Conservation (phyloP, 441 rosid genomes). For the Manihot esculenta region DNA sequence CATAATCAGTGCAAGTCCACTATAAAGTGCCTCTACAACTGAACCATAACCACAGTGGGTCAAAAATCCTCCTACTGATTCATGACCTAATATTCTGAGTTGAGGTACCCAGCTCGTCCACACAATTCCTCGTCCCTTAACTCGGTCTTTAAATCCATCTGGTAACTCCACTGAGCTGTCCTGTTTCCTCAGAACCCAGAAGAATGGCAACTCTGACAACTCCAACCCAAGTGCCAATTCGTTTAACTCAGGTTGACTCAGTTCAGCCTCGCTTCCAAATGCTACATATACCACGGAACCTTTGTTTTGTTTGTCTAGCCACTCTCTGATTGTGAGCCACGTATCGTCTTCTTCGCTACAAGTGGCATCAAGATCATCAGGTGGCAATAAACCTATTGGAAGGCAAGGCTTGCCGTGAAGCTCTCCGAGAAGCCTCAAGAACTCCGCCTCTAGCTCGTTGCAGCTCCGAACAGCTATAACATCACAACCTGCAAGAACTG, state of each 20-base stretch:
- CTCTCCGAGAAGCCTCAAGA: neutral
- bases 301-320: constrained; percentile 8
- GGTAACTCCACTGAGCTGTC: neutral
- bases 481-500: neutral
- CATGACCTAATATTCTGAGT: constrained; percentile 1
- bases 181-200: constrained; percentile 4
- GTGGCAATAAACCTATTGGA: constrained; percentile 4
- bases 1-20: constrained; percentile 13
- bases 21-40: constrained; percentile 24
- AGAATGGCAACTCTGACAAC: neutral
- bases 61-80: neutral
- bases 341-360: neutral
- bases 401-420: neutral
- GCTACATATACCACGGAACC: constrained; percentile 3
- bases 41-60: constrained; percentile 19
- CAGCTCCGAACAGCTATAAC: neutral
- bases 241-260: neutral
- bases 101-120: constrained; percentile 21
- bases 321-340: neutral
- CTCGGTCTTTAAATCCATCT: constrained; percentile 8
- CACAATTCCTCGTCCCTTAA: constrained; percentile 8
- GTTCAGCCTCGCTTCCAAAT: constrained; percentile 7
- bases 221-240: constrained; percentile 13
- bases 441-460: neutral
- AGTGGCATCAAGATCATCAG: neutral